phyloP scores from a whole-genome alignment of 495 filamentous ascomycete genomes.

The Aeminium ludgeri region DNA sequence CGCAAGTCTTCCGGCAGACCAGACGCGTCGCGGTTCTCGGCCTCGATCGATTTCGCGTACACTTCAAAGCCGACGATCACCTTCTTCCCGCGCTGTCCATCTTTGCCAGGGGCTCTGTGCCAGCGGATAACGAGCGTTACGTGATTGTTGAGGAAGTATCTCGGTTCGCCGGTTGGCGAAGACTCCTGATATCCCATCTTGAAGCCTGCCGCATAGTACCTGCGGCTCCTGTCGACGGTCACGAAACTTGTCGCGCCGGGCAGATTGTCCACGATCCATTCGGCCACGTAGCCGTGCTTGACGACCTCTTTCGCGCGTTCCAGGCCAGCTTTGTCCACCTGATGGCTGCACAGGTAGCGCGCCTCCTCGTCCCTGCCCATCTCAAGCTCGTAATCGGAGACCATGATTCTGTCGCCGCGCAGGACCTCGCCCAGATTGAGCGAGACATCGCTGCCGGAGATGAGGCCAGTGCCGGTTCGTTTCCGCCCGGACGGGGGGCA shows the following conservation, averaged over 20 bases:
- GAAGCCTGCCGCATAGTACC: slow-evolving; percentile 92
- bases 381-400: slow-evolving; percentile 68
- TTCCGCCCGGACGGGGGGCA: slow-evolving; percentile 61
- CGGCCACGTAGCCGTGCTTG: slow-evolving; percentile 68
- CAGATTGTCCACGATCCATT: slow-evolving; percentile 94
- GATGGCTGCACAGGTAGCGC: slow-evolving; percentile 53
- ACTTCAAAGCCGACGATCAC: slow-evolving; percentile 87
- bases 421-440: slow-evolving; percentile 89
- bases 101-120: slow-evolving; percentile 51
- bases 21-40: slow-evolving; percentile 37
- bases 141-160: slow-evolving; percentile 80
- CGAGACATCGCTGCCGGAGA: slow-evolving; percentile 65
- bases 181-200: slow-evolving; percentile 71
- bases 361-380: slow-evolving; percentile 71
- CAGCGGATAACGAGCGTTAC: slow-evolving; percentile 77
- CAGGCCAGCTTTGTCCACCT: slow-evolving; percentile 47
- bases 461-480: slow-evolving; percentile 51
- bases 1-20: slow-evolving; percentile 55
- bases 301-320: slow-evolving; percentile 60
- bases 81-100: slow-evolving; percentile 54
- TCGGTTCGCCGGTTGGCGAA: slow-evolving; percentile 42
- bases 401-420: slow-evolving; percentile 76
- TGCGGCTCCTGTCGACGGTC: slow-evolving; percentile 70
- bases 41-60: slow-evolving; percentile 69
- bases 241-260: slow-evolving; percentile 89